Evolutionary conservation across 345 rosid species (phyloP), one percentile per base, ranked within the genome.

Genomic region (Stellera chamaejasme): DNA sequence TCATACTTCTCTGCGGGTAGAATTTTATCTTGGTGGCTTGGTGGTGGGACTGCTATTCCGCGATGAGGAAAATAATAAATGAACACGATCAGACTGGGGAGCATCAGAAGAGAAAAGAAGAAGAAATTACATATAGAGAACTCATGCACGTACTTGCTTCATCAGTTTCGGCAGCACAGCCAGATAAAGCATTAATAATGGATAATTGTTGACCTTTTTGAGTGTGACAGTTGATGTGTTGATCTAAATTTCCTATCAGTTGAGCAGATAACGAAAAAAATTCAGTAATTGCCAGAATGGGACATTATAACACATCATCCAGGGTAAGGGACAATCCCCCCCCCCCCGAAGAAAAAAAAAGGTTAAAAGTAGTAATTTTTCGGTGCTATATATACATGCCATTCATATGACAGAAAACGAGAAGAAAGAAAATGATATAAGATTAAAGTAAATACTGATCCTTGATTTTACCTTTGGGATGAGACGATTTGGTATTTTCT

Each of bases 1-100:
- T 8, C 86, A 65, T 67, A 75, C 95, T 78, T 79, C 68, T 81
- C 73, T 19, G 74, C 69, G 46, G 69, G 66, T 46, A 43, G 46
- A 54, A 69, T 62, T 58, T 77, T 74, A 32, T 28, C 68, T 73
- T 66, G 73, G 65, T 67, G 25, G 52, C 66, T 43, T 19, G 69
- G 51, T 43, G 66, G 44, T 43, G 66, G 56, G 65, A 52, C 64
- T 67, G 80, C 95, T 83, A 74, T 66, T 66, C 52, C 69, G 77
- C 45, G 43, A 54, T 16, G 45, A 63, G 57, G 56, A 3, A 59
- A 12, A 23, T 11, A 44, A 58, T 13, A 54, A 32, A 52, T 13
- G 56, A 41, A 32, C 23, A 49, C 27, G 43, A 10, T 27, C 55
- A 13, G 9, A 16, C 23, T 43, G 13, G 54, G 63, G 42, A 26